Conservation (phyloP, 805 yeast species). For the Yarrowia keelungensis region DNA sequence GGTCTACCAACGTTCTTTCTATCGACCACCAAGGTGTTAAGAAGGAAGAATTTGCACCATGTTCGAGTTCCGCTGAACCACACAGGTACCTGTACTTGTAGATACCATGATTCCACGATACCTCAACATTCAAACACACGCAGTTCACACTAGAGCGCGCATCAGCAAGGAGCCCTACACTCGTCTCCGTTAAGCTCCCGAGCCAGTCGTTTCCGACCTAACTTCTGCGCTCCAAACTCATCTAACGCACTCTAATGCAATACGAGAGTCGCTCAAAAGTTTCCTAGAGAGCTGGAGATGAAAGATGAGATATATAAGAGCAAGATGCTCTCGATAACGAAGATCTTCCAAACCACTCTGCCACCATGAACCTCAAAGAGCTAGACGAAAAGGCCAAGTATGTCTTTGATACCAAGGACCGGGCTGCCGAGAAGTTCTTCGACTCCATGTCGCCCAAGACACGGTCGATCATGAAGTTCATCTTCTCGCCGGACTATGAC, state of each 20-base stretch:
- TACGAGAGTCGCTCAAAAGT: neutral
- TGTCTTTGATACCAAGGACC: slow-evolving; percentile 26
- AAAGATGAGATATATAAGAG: neutral
- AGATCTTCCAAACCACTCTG: neutral
- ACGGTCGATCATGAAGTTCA: slow-evolving; percentile 5
- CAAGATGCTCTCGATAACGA: neutral
- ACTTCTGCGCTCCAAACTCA: neutral
- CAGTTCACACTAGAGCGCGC: too few relatives aligned
- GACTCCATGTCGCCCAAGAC: slow-evolving; percentile 12
- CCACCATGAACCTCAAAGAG: slow-evolving; percentile 15
- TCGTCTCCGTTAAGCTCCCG: too few relatives aligned
- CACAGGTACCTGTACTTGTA: too few relatives aligned
- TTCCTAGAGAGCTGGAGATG: neutral
- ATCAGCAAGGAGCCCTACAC: too few relatives aligned
- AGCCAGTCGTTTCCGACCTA: too few relatives aligned
- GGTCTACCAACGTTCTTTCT: neutral
- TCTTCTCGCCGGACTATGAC: slow-evolving; percentile 27
- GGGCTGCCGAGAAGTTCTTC: slow-evolving; percentile 14
- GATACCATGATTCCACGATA: too few relatives aligned
- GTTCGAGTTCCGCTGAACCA: too few relatives aligned
- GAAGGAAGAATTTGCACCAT: too few relatives aligned
- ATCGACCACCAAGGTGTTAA: slow-evolving; percentile 7
- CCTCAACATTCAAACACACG: too few relatives aligned
- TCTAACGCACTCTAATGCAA: neutral
- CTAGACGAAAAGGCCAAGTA: slow-evolving; percentile 25